Base-by-base conservation (phyloP, 139 green algal genomes). In the Chlamydomonas sphaeroides region DNA sequence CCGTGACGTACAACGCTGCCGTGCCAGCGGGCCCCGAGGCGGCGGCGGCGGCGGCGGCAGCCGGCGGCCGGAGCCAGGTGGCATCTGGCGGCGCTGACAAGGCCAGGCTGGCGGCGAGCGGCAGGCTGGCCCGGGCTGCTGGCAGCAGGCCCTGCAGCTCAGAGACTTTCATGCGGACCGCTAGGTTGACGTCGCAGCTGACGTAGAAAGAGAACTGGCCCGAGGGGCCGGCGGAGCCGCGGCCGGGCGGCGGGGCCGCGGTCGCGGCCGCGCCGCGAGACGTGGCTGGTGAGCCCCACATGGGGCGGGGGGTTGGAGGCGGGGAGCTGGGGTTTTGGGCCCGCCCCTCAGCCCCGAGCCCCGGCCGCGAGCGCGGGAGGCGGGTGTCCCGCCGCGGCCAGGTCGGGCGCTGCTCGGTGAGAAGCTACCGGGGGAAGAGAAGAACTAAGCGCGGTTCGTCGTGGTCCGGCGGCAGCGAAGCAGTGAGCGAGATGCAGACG, bases 181-280 rank as follows among this genome's bases (percentile, higher is more conserved):
- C 90, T 20, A 95, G 67, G 80, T 95, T 92, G 39, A 97, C 86
- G 79, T 97, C 94, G 65, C 88, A 92, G 67, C 84, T 93, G 6
- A 95, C 75, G 75, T 82, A 82, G 42, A 82, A 82, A 21, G 61
- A 65, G 63, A 82, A 82, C 61, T 72, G 62, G 39, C 74, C 59
- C 18, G 56, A 25, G 23, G 51, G 7, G 38, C 39, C 18, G 39
- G 17, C 41, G 15, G 42, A 3, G 39, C 30, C 59, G 28, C 42
- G 8, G 74, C 51, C 59, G 6, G 56, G 23, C 2, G 56, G 23
- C 23, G 25, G 23, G 56, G 23, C 56, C 18, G 18, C 56, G 2
- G 56, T 32, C 6, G 56, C 56, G 1, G 20, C 25, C 25, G 20
- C 56, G 23, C 72, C 56, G 59, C 59, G 74, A n/a, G n/a, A n/a